Evolutionary conservation across 2,329 filamentous ascomycete species (phyloP).

Genomic region (Sporothrix brasiliensis): DNA sequence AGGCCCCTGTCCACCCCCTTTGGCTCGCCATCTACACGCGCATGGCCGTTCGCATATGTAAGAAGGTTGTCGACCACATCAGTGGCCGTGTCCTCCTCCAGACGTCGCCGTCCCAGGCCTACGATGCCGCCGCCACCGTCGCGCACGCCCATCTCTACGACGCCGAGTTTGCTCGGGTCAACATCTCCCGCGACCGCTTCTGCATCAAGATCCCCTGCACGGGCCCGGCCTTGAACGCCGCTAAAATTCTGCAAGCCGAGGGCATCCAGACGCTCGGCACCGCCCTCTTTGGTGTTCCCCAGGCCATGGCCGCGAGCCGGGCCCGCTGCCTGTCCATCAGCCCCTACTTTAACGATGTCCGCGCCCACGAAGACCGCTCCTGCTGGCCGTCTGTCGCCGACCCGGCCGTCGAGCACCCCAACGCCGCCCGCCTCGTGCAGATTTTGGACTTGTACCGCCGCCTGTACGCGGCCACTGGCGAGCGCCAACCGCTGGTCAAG

Average conservation of each 20-base stretch:
- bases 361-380: slow-evolving; percentile 48
- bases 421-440: slow-evolving; percentile 52
- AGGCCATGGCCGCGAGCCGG: slow-evolving; percentile 55
- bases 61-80: slow-evolving; percentile 51
- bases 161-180: slow-evolving; percentile 49
- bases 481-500: slow-evolving; percentile 53
- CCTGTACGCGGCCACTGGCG: slow-evolving; percentile 52
- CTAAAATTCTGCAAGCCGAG: slow-evolving; percentile 48
- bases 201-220: slow-evolving; percentile 58
- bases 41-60: slow-evolving; percentile 52
- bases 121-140: slow-evolving; percentile 50
- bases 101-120: slow-evolving; percentile 51
- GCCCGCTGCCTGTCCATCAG: slow-evolving; percentile 53
- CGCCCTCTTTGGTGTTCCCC: slow-evolving; percentile 51
- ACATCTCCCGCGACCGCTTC: slow-evolving; percentile 51
- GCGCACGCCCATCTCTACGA: slow-evolving; percentile 53
- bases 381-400: slow-evolving; percentile 54
- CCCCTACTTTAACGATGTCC: slow-evolving; percentile 54
- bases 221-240: slow-evolving; percentile 51
- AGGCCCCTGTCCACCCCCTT: slow-evolving; percentile 11
- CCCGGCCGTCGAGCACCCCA: slow-evolving; percentile 52
- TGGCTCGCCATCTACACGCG: slow-evolving; percentile 55
- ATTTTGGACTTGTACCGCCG: slow-evolving; percentile 53
- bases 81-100: slow-evolving; percentile 55
- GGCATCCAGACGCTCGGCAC: slow-evolving; percentile 53